These are phyloP conservation scores for Claviceps sp. DNA, from an alignment of 2,329 filamentous ascomycete species.

Conservation along the genomic window DNA sequence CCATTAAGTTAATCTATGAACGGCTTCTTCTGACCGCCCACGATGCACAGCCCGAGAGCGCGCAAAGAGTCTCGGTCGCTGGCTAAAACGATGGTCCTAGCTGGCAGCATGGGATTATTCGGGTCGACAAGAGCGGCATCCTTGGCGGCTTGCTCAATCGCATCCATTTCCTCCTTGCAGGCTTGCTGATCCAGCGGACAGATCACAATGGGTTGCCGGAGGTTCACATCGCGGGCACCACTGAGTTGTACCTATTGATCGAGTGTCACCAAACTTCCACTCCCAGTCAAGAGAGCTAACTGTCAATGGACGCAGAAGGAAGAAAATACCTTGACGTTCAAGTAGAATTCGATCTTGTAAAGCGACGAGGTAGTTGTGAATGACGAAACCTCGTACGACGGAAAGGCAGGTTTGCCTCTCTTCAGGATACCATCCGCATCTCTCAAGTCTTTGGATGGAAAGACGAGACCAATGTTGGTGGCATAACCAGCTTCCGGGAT, in stretches of 20 bases:
- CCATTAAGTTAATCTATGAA: slow-evolving; percentile 41
- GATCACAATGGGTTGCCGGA: slow-evolving; percentile 88
- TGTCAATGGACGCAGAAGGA: background rate
- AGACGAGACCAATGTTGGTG: slow-evolving; percentile 81
- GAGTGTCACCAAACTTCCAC: slow-evolving; percentile 9
- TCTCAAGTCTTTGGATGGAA: slow-evolving; percentile 77
- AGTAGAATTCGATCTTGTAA: slow-evolving; percentile 97
- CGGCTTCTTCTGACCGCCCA: slow-evolving; percentile 51
- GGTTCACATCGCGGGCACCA: slow-evolving; percentile 72
- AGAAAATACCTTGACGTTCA: slow-evolving; percentile 67
- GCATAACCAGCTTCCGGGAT: slow-evolving; percentile 86
- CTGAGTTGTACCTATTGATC: slow-evolving; percentile 64
- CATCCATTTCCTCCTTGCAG: slow-evolving; percentile 97
- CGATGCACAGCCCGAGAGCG: slow-evolving; percentile 49
- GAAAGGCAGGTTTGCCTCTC: slow-evolving; percentile 74
- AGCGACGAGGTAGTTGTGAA: slow-evolving; percentile 90
- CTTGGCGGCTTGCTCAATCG: slow-evolving; percentile 89
- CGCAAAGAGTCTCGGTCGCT: slow-evolving; percentile 54
- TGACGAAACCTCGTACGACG: slow-evolving; percentile 73
- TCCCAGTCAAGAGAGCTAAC: background rate
- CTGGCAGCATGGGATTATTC: slow-evolving; percentile 83
- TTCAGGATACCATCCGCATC: slow-evolving; percentile 81
- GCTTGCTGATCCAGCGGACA: slow-evolving; percentile 90
- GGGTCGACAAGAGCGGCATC: slow-evolving; percentile 80
- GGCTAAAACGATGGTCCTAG: slow-evolving; percentile 66